Evolutionary conservation across 371 early-diverging fungal genomes (phyloP).

Genomic region (Rhizomucor miehei): DNA sequence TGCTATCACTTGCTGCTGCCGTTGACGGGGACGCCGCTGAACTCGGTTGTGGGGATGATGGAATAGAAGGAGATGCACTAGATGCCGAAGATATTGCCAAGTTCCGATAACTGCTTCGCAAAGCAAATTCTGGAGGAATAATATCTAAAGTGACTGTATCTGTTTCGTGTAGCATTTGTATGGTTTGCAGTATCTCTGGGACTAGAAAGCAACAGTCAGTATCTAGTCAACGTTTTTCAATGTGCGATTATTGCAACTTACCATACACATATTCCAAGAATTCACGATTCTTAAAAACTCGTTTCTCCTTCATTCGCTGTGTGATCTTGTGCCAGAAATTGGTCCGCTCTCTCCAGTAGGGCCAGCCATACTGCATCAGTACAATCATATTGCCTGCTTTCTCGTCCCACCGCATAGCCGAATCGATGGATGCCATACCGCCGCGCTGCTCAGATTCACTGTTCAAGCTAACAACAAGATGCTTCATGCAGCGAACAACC

Average conservation of each 20-base stretch:
- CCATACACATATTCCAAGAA: conserved; percentile 47
- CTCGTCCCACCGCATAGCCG: conserved; percentile 48
- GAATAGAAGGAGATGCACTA: conserved; percentile 15
- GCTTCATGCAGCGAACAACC: conserved; percentile 47
- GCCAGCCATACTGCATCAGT: conserved; percentile 52
- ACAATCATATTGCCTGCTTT: conserved; percentile 50
- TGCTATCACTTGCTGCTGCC: no score
- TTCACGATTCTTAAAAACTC: conserved; percentile 39
- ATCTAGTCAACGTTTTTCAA: neutral
- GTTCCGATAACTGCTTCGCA: conserved; percentile 35
- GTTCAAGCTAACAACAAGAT: conserved; percentile 44
- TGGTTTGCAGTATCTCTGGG: conserved; percentile 35
- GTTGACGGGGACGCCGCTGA: no score
- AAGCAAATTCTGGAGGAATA: conserved; percentile 49
- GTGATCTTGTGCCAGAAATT: conserved; percentile 41
- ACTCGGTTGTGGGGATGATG: conserved; percentile 1
- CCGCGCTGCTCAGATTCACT: conserved; percentile 39
- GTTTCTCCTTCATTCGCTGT: conserved; percentile 36
- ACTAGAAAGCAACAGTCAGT: conserved; percentile 20
- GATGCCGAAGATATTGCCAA: conserved; percentile 15
- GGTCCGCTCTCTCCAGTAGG: conserved; percentile 44
- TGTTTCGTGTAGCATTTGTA: conserved; percentile 36
- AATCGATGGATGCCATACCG: conserved; percentile 49
- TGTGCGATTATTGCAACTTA: conserved; percentile 9
- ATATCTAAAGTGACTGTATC: conserved; percentile 40